A percentile compares a stretch with the other conserved stretches of the same genome.
phyloP scores from a whole-genome alignment of 2,329 filamentous ascomycete species.

The Epichloe hybrida region DNA sequence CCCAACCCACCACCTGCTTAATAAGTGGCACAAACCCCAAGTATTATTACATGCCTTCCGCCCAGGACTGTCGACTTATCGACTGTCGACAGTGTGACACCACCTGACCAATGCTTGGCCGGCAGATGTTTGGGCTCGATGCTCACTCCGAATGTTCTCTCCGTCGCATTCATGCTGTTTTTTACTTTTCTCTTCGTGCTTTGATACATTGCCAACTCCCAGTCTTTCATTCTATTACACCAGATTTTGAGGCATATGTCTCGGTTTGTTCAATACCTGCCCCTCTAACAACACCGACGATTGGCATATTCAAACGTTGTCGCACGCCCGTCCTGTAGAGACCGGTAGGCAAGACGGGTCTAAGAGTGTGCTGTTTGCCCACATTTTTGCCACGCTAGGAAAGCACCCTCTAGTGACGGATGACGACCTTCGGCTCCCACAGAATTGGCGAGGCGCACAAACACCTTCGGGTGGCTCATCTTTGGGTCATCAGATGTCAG shows the following conservation, averaged over 20 bases:
- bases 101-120: slow-evolving; percentile 2
- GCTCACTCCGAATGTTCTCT: neutral
- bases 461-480: slow-evolving; percentile 25
- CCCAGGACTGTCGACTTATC: neutral
- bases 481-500: slow-evolving; percentile 56
- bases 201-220: neutral
- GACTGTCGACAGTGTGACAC: slow-evolving; percentile 1
- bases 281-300: slow-evolving; percentile 30
- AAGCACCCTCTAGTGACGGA: slow-evolving; percentile 39
- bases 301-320: slow-evolving; percentile 35
- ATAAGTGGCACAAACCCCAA: neutral
- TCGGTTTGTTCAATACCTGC: slow-evolving; percentile 66
- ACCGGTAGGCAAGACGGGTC: slow-evolving; percentile 21
- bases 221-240: neutral
- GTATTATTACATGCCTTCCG: no score
- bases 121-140: slow-evolving; percentile 2
- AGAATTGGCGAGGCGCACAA: slow-evolving; percentile 46
- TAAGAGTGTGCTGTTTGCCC: slow-evolving; percentile 53
- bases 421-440: slow-evolving; percentile 57
- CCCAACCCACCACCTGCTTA: neutral
- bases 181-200: neutral
- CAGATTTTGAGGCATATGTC: slow-evolving; percentile 47
- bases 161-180: neutral
- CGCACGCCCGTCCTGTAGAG: slow-evolving; percentile 42
- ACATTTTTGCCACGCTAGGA: slow-evolving; percentile 65